Conservation (phyloP, 2,329 filamentous ascomycete genomes). For the Colletotrichum sp. region DNA sequence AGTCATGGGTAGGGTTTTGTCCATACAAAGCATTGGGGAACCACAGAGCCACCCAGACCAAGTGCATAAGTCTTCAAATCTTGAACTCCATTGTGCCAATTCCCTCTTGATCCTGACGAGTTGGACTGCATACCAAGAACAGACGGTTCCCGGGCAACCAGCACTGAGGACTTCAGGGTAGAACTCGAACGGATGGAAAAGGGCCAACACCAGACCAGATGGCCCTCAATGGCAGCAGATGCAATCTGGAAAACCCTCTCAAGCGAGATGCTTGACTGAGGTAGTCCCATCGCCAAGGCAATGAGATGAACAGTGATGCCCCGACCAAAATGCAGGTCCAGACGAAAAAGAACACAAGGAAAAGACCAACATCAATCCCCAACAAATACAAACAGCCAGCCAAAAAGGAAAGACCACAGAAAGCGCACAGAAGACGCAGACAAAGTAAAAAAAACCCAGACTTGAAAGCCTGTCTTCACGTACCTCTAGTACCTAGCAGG, state of each 20-base stretch:
- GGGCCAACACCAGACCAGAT: too few species aligned
- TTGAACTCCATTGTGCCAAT: not conserved
- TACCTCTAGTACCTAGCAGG: not conserved
- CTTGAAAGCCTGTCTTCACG: not conserved
- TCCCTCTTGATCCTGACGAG: not conserved
- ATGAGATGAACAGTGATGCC: not conserved
- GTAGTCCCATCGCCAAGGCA: not conserved
- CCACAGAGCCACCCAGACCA: not conserved
- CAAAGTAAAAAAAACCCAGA: not conserved
- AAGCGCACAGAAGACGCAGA: not conserved
- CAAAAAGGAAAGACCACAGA: not conserved
- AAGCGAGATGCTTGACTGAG: not conserved
- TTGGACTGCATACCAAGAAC: not conserved
- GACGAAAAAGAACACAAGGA: not conserved
- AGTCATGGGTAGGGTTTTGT: not conserved
- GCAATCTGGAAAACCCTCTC: too few species aligned
- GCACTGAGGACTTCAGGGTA: not conserved
- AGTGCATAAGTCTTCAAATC: not conserved
- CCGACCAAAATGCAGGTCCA: not conserved
- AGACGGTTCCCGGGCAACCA: not conserved
- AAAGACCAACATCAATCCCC: not conserved
- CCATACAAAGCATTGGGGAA: not conserved
- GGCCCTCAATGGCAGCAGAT: too few species aligned
- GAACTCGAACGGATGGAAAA: not conserved
- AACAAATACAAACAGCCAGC: not conserved